Percentiles rank a stretch among this genome's conserved stretches.
Conservation (phyloP, 169 alveolate genomes). For the Blepharisma undulans region DNA sequence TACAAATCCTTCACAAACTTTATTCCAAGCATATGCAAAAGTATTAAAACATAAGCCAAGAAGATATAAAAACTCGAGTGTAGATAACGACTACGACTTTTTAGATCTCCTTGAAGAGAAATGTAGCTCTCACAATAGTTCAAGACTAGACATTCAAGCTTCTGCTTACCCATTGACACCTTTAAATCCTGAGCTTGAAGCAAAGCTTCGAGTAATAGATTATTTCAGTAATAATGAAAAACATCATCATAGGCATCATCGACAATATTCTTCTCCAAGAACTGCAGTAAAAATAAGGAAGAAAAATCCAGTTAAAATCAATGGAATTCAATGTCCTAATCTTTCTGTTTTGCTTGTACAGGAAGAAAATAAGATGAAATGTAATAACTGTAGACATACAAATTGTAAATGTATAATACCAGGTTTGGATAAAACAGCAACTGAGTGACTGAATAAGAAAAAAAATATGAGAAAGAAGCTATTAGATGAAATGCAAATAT, state of each 20-base stretch:
- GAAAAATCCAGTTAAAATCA: neutral
- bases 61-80: neutral
- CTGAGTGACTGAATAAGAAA: neutral
- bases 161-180: neutral
- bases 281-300: neutral
- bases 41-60: neutral
- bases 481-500: neutral
- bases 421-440: neutral
- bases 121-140: neutral
- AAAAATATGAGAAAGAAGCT: neutral
- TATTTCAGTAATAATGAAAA: neutral
- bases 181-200: neutral
- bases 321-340: neutral
- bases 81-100: neutral
- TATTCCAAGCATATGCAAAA: neutral
- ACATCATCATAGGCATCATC: neutral
- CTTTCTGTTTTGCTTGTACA: neutral
- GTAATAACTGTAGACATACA: neutral
- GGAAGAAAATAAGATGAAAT: neutral
- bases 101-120: neutral
- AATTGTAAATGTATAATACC: neutral
- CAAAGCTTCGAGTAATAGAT: neutral
- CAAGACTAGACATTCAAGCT: neutral
- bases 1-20: neutral
- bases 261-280: neutral